Conservation (phyloP, 73 alveolate species). For the Tetrahymena borealis region DNA sequence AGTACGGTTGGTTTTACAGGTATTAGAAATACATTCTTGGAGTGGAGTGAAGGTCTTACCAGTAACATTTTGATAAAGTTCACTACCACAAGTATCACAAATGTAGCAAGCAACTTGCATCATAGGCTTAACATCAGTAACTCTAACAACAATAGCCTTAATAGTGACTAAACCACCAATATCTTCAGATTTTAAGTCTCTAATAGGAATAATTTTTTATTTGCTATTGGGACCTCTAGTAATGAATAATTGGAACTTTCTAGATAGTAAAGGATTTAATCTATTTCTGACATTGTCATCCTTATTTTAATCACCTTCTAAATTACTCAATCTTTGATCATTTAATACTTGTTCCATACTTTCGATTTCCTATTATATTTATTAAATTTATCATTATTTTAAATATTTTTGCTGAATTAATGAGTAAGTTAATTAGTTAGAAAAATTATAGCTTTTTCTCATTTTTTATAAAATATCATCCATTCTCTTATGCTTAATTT, state of each 20-base stretch:
- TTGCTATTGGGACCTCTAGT: conserved; percentile 53
- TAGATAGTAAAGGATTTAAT: conserved; percentile 68
- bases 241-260: conserved; percentile 55
- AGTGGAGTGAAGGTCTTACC: conserved; percentile 81
- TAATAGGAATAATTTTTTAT: conserved; percentile 47
- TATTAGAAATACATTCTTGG: conserved; percentile 76
- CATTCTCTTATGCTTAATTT: too few relatives aligned
- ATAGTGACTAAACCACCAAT: conserved; percentile 78
- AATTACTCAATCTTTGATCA: conserved; percentile 60
- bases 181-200: conserved; percentile 68
- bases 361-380: conserved; percentile 47
- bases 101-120: conserved; percentile 82
- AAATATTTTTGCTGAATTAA: too few relatives aligned
- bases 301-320: conserved; percentile 38
- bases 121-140: conserved; percentile 87
- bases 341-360: conserved; percentile 50
- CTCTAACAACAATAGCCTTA: conserved; percentile 91
- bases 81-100: conserved; percentile 96
- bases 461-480: too few relatives aligned
- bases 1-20: conserved; percentile 69
- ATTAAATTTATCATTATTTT: conserved; percentile 2
- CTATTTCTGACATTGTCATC: conserved; percentile 2
- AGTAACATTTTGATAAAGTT: conserved; percentile 65
- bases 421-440: neutral
- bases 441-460: too few relatives aligned